Evolutionary conservation across 2,329 filamentous ascomycete species (phyloP).

Genomic region (Teratosphaeria epicoccoides): DNA sequence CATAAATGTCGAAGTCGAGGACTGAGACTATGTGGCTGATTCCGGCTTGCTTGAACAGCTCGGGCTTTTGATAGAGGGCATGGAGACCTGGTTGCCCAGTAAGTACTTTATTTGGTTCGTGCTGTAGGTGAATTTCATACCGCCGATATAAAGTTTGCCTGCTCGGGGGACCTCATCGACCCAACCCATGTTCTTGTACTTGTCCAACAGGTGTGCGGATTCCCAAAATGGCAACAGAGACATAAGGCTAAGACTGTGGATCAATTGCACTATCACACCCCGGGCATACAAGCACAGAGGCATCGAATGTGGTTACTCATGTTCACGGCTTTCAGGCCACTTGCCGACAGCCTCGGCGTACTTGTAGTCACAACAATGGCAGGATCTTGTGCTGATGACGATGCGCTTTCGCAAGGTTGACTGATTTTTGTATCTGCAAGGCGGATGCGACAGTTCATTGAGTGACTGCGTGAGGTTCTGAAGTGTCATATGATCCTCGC

Average conservation of each 20-base stretch:
- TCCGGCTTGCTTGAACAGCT: slow-evolving; percentile 50
- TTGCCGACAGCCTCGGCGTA: not conserved
- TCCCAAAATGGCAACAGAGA: slow-evolving; percentile 17
- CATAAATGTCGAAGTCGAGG: slow-evolving; percentile 48
- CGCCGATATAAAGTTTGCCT: slow-evolving; percentile 13
- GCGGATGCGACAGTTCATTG: too few species aligned
- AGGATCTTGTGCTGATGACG: not conserved
- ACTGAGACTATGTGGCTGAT: slow-evolving; percentile 86
- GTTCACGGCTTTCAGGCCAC: not conserved
- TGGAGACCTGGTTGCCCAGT: slow-evolving; percentile 23
- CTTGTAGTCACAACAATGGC: not conserved
- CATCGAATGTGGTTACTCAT: too few species aligned
- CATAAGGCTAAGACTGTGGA: not conserved
- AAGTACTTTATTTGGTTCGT: not conserved
- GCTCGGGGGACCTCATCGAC: slow-evolving; percentile 29
- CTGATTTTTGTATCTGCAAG: too few species aligned
- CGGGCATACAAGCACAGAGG: too few species aligned
- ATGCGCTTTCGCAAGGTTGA: not conserved
- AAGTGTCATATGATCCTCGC: too few species aligned
- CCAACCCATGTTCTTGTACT: slow-evolving; percentile 24
- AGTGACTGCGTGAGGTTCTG: too few species aligned
- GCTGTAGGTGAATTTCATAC: not conserved
- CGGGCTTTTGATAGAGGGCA: slow-evolving; percentile 29
- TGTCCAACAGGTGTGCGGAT: slow-evolving; percentile 18
- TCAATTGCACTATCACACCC: too few species aligned